Base-by-base conservation (phyloP, 2,329 filamentous ascomycete species). In the Claviceps spartinae region DNA sequence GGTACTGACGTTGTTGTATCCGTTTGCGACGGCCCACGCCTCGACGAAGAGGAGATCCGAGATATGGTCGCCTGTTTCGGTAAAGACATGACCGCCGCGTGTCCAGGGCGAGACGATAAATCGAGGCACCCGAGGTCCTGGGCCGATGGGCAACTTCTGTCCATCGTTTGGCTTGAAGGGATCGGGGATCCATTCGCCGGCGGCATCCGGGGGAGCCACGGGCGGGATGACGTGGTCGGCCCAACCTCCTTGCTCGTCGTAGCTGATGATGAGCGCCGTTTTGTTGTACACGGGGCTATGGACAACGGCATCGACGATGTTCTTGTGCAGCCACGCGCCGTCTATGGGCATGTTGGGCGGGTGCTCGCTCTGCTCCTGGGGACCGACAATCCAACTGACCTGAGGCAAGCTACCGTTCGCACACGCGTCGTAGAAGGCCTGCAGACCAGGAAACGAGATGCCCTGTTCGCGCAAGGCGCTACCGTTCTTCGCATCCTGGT, bases 101-200 rank as follows among this genome's bases (percentile, higher is more conserved):
- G 74, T 77, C 69, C 72, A 78, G 0, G 75, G 75, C 1, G 75
- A 77, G 50, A 78, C 66, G 59, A 78, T 75, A 55, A 73, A 73
- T 55, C 77, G 73, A 0, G 75, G 75, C 2, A 75, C 63, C 6
- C 75, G 72, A 56, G 74, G 70, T n/a, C 63, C 63, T 60, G 48
- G 64, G 1, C 63, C 63, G 11, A 61, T 51, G 22, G 62, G 61
- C 34, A 57, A 22, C 42, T 24, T 20, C 41, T 49, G 37, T 16
- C 56, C 56, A 24, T 49, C 45, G 20, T 52, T 42, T 36, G 47
- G 22, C 36, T 72, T 34, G 22, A 50, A 65, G 0, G 70, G 67
- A 48, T 69, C 64, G 60, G 75, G 66, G 14, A 66, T 63, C 74
- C 75, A 78, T 58, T 78, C 75, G 4, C 75, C 75, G 0, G 70